Evolutionary conservation across 2,329 filamentous ascomycete species (phyloP).

Genomic region (Aspergillus sp.): DNA sequence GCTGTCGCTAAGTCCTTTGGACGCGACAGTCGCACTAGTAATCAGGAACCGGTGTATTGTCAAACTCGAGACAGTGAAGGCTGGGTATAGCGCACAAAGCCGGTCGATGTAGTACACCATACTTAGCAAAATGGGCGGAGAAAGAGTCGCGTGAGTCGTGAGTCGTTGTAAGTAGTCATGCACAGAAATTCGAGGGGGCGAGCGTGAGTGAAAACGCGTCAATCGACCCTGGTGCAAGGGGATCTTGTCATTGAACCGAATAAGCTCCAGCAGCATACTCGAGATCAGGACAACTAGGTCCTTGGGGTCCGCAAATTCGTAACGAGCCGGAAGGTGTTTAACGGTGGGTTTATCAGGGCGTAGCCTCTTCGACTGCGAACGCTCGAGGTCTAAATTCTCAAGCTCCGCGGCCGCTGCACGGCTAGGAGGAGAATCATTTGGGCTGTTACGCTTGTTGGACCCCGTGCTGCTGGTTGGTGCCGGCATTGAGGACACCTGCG

Average conservation of each 20-base stretch:
- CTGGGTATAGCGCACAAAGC: constrained; percentile 84
- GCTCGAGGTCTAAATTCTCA: constrained; percentile 26
- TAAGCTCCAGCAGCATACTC: constrained; percentile 93
- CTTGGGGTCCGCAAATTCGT: constrained; percentile 78
- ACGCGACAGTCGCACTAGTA: constrained; percentile 89
- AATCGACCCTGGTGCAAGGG: constrained; percentile 82
- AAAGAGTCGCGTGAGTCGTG: constrained; percentile 89
- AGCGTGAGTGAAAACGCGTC: constrained; percentile 90
- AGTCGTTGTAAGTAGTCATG: constrained; percentile 89
- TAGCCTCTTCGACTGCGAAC: constrained; percentile 46
- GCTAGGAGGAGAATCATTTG: constrained; percentile 24
- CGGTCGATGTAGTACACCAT: constrained; percentile 99
- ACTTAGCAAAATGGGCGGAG: constrained; percentile 88
- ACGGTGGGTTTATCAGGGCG: constrained; percentile 46
- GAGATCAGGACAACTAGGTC: constrained; percentile 89
- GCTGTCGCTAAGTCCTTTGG: constrained; percentile 91
- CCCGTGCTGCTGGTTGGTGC: constrained; percentile 24
- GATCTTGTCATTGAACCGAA: constrained; percentile 85
- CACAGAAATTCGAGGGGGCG: constrained; percentile 89
- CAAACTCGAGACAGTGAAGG: constrained; percentile 93
- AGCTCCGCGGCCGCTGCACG: constrained; percentile 21
- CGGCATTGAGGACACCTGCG: constrained; percentile 29
- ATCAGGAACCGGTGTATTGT: constrained; percentile 98
- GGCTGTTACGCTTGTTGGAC: constrained; percentile 38
- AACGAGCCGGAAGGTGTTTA: constrained; percentile 63